A percentile compares a stretch with the other conserved stretches of the same genome.
Conservation (phyloP, 78 protist species). For the Pelomyxa schiedti region DNA sequence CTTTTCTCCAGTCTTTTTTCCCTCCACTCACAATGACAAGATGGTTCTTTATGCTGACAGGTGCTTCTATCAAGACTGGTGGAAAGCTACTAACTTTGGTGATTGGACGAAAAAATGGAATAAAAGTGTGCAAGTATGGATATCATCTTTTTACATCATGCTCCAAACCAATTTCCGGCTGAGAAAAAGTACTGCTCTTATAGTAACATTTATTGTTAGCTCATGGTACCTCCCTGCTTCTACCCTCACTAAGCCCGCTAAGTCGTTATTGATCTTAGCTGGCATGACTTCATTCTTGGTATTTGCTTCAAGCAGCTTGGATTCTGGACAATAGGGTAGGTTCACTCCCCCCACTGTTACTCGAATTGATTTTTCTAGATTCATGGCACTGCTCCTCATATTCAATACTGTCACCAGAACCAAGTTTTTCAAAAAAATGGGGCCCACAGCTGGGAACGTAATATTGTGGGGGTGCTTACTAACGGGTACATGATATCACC, state of each 20-base stretch:
- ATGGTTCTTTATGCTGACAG: not conserved
- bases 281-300: not conserved
- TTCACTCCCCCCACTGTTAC: too few species aligned
- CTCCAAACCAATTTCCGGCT: not conserved
- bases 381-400: not conserved
- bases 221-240: too few species aligned
- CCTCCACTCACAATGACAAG: too few species aligned
- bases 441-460: too few species aligned
- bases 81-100: not conserved
- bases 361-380: too few species aligned
- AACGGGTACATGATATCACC: too few species aligned
- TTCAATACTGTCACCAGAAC: too few species aligned
- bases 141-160: not conserved
- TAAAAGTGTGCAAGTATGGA: not conserved
- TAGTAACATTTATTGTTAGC: not conserved
- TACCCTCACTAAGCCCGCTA: too few species aligned
- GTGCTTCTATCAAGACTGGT: not conserved
- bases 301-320: not conserved
- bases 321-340: not conserved
- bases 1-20: too few species aligned
- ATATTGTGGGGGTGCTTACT: too few species aligned
- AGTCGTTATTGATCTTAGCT: too few species aligned
- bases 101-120: not conserved
- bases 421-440: too few species aligned
- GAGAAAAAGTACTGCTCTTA: not conserved